These are phyloP conservation scores for Citrullus mucosospermus DNA, from an alignment of 306 rosid species.

Conservation along the genomic window DNA sequence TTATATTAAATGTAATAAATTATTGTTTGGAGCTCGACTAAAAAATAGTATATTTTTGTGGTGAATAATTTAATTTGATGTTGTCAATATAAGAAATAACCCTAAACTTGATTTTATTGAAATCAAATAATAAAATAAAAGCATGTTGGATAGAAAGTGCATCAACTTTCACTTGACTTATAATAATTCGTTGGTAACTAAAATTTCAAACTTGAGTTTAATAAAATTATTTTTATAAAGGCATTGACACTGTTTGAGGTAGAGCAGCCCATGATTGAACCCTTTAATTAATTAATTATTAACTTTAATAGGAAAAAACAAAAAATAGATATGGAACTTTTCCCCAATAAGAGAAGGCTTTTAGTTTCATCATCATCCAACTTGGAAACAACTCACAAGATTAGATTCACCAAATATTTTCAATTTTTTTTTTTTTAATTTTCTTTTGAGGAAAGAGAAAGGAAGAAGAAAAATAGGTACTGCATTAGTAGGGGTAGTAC, in stretches of 20 bases:
- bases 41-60: background rate
- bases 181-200: background rate
- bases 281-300: background rate
- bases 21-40: background rate
- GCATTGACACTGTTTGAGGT: background rate
- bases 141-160: conserved; percentile 2
- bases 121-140: background rate
- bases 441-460: background rate
- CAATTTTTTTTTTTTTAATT: background rate
- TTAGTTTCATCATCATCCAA: background rate
- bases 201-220: background rate
- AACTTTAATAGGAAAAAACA: background rate
- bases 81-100: background rate
- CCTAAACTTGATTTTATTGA: background rate
- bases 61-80: background rate
- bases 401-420: background rate
- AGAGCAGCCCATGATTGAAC: background rate
- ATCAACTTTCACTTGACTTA: conserved; percentile 1
- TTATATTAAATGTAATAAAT: background rate
- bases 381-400: background rate
- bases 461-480: background rate
- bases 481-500: background rate
- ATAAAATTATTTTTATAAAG: background rate
- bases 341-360: background rate
- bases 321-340: background rate